Percentiles rank a stretch among this genome's conserved stretches.
phyloP scores from a whole-genome alignment of 176 grass and related monocot genomes.

The Urochloa ruziziensis region DNA sequence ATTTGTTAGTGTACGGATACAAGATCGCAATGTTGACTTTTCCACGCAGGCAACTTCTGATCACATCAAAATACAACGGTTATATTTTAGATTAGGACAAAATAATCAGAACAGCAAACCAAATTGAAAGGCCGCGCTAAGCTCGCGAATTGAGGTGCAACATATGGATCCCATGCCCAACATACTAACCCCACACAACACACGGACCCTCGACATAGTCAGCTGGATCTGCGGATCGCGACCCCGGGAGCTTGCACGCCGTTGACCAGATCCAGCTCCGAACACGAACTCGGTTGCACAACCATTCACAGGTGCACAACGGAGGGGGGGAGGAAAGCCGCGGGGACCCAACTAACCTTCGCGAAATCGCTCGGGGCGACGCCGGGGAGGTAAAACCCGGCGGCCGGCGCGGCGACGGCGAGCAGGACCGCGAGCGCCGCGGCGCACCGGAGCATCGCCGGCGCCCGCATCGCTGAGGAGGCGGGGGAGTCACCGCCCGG shows the following conservation, averaged over 20 bases:
- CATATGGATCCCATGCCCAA: conserved; percentile 1
- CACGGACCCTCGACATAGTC: neutral
- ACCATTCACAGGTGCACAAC: neutral
- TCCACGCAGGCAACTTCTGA: neutral
- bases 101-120: neutral
- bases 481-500: neutral
- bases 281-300: neutral
- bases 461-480: conserved; percentile 20
- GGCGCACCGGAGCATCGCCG: conserved; percentile 39
- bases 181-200: neutral
- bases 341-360: conserved; percentile 37
- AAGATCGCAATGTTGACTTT: neutral
- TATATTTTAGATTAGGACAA: neutral
- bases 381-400: conserved; percentile 61
- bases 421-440: conserved; percentile 35
- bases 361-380: conserved; percentile 45
- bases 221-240: conserved; percentile 21
- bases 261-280: conserved; percentile 47
- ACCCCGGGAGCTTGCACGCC: neutral
- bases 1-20: neutral
- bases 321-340: too few species aligned
- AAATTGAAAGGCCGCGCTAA: neutral
- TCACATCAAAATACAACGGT: neutral
- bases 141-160: neutral
- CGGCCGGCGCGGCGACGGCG: conserved; percentile 18